phyloP scores from a whole-genome alignment of 495 filamentous ascomycete genomes.

The Sphaerosporella brunnea region DNA sequence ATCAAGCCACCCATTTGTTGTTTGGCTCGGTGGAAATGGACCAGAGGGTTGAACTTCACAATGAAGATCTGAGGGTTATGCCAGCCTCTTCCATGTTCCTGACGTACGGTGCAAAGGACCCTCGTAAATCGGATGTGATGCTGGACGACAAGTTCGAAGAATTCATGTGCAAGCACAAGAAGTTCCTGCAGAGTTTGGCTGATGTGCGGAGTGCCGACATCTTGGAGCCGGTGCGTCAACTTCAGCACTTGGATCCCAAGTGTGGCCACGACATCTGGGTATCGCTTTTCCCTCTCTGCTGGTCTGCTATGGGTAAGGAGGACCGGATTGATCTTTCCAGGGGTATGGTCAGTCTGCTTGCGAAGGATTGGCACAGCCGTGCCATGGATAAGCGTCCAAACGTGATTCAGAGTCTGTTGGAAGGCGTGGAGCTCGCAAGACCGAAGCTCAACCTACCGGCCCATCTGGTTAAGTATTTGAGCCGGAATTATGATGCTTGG shows the following conservation, averaged over 20 bases:
- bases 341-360: constrained; percentile 67
- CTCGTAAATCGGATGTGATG: constrained; percentile 52
- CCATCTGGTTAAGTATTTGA: constrained; percentile 85
- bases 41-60: constrained; percentile 51
- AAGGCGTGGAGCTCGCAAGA: constrained; percentile 60
- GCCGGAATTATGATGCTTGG: constrained; percentile 85
- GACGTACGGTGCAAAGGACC: constrained; percentile 47
- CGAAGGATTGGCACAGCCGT: constrained; percentile 84
- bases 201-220: constrained; percentile 74
- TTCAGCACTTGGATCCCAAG: constrained; percentile 72
- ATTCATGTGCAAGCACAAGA: constrained; percentile 56
- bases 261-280: constrained; percentile 81
- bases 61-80: constrained; percentile 64
- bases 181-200: constrained; percentile 65
- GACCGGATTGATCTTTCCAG: constrained; percentile 83
- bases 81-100: constrained; percentile 51
- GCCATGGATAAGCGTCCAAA: constrained; percentile 90
- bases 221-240: constrained; percentile 76
- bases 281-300: constrained; percentile 74
- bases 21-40: constrained; percentile 81
- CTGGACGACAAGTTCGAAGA: constrained; percentile 63
- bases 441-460: constrained; percentile 83
- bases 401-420: constrained; percentile 75
- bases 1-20: constrained; percentile 80
- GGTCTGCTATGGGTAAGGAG: constrained; percentile 72